Base-by-base conservation (phyloP, 345 rosid species). In the Ceriops decandra region DNA sequence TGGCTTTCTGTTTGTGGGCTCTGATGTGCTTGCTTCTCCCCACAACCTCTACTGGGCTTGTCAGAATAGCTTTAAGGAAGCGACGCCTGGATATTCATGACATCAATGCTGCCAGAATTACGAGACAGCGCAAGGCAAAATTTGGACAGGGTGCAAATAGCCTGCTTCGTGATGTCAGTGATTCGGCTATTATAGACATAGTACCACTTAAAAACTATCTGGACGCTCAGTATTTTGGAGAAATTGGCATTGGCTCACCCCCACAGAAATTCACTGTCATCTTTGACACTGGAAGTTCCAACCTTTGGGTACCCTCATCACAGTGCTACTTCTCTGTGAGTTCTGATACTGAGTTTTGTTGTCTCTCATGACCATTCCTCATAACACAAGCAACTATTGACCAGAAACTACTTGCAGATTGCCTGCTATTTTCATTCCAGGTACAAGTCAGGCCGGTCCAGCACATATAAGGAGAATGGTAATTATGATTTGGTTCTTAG, bases 271-370 rank as follows among this genome's bases (percentile, higher is more conserved):
- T 91, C 74, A 68, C 88, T 11, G 97, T 91, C 77, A 72, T 87
- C 66, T 91, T 91, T 57, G 95, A 91, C 63, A 87, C 97, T 0
- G 97, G 95, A 28, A 91, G 95, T 69, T 91, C 97, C 49, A 89
- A 91, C 69, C 88, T 91, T 53, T 91, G 97, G 97, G 81, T 91
- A 71, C 97, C 97, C 27, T 91, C 97, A 5, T 73, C 88, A 60
- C 85, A 86, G 67, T 91, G 97, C 73, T 77, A 71, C 75, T 81
- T 88, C 56, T 82, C 91, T 19, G 97, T 89, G 75, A 85, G 92
- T 77, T 69, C 26, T 42, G 15, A 13, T 27, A 42, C 49, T 35
- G 19, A 28, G 2, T 46, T 21, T 28, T 56, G 10, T n/a, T 68
- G 16, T 47, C 36, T 62, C 47, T 47, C 2, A 30, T 33, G 0